Evolutionary conservation across 2,329 filamentous ascomycete genomes (phyloP).

Genomic region (Hypoxylon sp.): DNA sequence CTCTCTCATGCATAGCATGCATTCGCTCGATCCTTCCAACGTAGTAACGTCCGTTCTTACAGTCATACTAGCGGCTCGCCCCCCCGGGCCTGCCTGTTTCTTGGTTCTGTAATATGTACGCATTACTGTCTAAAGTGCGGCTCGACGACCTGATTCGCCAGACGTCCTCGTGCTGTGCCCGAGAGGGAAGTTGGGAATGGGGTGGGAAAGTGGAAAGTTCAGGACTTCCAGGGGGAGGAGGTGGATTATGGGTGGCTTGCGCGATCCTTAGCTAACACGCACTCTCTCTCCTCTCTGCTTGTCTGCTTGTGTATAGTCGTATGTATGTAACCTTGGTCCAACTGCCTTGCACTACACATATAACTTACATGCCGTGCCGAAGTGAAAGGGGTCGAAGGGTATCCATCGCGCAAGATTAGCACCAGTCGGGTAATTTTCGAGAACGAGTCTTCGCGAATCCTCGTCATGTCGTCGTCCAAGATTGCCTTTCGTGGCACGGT

Average conservation of each 20-base stretch:
- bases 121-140: background rate
- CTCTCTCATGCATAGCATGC: background rate
- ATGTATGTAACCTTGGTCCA: no score
- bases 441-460: background rate
- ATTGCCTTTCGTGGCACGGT: background rate
- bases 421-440: background rate
- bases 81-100: background rate
- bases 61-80: no score
- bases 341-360: no score
- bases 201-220: background rate
- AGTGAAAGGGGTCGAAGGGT: no score
- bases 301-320: background rate
- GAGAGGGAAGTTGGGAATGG: slow-evolving; percentile 3
- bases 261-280: no score
- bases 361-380: no score
- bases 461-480: background rate
- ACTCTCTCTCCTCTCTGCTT: no score
- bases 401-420: no score
- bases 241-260: no score
- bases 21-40: background rate
- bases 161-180: slow-evolving; percentile 7
- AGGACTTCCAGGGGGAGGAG: background rate
- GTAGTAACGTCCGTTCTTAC: background rate
- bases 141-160: slow-evolving; percentile 1
- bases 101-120: background rate